Evolutionary conservation across 345 rosid genomes (phyloP), one percentile per base, ranked within the genome.

Genomic region (Carallia brachiata): DNA sequence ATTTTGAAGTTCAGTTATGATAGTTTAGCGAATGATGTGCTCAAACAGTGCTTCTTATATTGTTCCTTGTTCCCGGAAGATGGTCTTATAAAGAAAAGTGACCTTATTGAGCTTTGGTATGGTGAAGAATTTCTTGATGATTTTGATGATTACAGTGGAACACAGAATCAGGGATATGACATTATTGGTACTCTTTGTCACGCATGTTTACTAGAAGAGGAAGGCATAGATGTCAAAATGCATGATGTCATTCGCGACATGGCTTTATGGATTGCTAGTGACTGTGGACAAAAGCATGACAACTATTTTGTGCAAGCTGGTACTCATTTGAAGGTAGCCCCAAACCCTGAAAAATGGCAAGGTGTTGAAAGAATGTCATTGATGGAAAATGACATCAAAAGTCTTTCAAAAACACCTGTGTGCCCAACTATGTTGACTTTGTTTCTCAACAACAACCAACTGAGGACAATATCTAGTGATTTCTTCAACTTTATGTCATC

Each of bases 171-270:
- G 58, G 60, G 44, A 6, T 36, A 44, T 32, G 15, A 55, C 1
- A 72, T 84, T 2, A 36, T 80, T 12, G 70, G 76, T 13, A 65
- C 18, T 36, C 80, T 84, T 6, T 5, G 61, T 30, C 34, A 6
- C 31, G 73, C 78, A 0, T 65, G 78, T 66, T 57, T 85, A 10
- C 52, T 83, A 66, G 77, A 81, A 36, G 60, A 34, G 6, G 59
- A 48, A 5, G 61, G 52, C 1, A 1, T 1, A 1, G 0, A 3
- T 23, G 76, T 85, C 0, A 79, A 76, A 56, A 74, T 85, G 82
- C 86, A 77, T 69, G 80, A 75, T 59, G 70, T 83, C 16, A 63
- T 85, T 1, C 76, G 83, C 0, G 81, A 77, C 31, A 70, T 81
- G 85, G 73, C 81, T 36, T 37, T 85, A 19, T 79, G 82, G 89